Conservation (phyloP, 2,329 filamentous ascomycete species). For the Fusarium udum region DNA sequence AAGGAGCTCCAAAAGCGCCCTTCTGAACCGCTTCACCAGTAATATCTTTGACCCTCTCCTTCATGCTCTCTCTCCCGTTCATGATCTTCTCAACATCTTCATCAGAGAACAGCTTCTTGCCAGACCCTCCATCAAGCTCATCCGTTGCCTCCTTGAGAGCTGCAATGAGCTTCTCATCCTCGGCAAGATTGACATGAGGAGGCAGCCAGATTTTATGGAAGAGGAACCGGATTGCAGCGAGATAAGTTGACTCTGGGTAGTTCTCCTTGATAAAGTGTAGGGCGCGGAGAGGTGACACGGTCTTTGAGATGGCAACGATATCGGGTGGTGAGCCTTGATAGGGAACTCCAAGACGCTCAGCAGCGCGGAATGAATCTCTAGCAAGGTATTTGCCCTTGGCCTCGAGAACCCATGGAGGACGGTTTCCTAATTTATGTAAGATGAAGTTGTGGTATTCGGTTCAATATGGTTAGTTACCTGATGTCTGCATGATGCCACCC, state of each 20-base stretch:
- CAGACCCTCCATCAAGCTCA: constrained; percentile 32
- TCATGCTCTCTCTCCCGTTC: constrained; percentile 58
- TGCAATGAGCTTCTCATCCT: constrained; percentile 61
- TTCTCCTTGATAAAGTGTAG: constrained; percentile 72
- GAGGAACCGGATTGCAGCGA: constrained; percentile 63
- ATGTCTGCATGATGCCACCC: constrained; percentile 69
- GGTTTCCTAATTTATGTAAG: constrained; percentile 66
- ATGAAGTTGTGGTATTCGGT: not conserved
- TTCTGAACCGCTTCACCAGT: constrained; percentile 70
- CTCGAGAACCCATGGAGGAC: constrained; percentile 76
- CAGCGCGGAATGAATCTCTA: constrained; percentile 53
- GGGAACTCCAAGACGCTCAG: constrained; percentile 50
- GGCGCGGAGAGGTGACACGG: constrained; percentile 68
- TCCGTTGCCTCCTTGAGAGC: constrained; percentile 48
- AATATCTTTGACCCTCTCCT: constrained; percentile 58
- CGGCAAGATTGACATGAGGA: constrained; percentile 66
- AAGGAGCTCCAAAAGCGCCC: constrained; percentile 81
- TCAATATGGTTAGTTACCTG: constrained; percentile 56
- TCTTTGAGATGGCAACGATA: constrained; percentile 56
- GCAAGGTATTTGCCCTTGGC: constrained; percentile 70
- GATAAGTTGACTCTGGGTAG: constrained; percentile 60
- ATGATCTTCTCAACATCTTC: constrained; percentile 66
- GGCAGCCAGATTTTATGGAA: constrained; percentile 71
- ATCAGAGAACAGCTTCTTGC: constrained; percentile 55
- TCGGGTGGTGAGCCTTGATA: constrained; percentile 52